Base-by-base conservation (phyloP, 768 basidiomycete species). In the Lactifluus volemus region DNA sequence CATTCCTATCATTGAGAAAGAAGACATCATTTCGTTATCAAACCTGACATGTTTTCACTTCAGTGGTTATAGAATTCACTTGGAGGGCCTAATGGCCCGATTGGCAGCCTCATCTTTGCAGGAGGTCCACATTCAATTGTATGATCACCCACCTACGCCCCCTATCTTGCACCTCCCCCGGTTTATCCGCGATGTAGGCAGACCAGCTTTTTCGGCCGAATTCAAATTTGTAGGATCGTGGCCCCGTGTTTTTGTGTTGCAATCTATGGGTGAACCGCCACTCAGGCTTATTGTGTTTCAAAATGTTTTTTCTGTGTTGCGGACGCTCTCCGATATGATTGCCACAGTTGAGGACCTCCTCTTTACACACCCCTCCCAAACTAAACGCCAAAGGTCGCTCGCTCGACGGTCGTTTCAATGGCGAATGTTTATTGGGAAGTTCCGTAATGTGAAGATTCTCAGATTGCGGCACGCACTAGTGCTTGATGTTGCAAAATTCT, bases 51-150 rank as follows among this genome's bases (percentile, higher is more conserved):
- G 0, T 17, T 36, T 61, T 34, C 21, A 44, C 32, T 56, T 34
- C 29, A 0, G 0, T 3, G 54, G 60, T 9, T 4, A 9, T 30
- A 5, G 12, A 1, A 1, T 4, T 38, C 19, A 25, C 9, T 50
- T 61, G 32, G 17, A 61, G 7, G n/a, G 3, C 11, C 41, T 61
- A 0, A 0, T 55, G 34, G 39, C 34, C 7, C 32, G 48, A 15
- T 29, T 60, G 10, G 4, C 32, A 15, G 59, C 41, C 15, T 53
- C 59, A 10, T 60, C 47, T 29, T 32, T 60, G 6, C 48, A 50
- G 17, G 30, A 41, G 30, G 5, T 55, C 29, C 0, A 39, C 8
- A 3, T 45, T 14, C 1, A 4, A 0, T 1, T n/a, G 1, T 9
- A 2, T 8, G 11, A 19, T 29, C 2, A 0, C 41, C 12, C 4